Evolutionary conservation across 441 rosid genomes (phyloP), one percentile per base, ranked within the genome.

Genomic region (Adansonia gregorii): DNA sequence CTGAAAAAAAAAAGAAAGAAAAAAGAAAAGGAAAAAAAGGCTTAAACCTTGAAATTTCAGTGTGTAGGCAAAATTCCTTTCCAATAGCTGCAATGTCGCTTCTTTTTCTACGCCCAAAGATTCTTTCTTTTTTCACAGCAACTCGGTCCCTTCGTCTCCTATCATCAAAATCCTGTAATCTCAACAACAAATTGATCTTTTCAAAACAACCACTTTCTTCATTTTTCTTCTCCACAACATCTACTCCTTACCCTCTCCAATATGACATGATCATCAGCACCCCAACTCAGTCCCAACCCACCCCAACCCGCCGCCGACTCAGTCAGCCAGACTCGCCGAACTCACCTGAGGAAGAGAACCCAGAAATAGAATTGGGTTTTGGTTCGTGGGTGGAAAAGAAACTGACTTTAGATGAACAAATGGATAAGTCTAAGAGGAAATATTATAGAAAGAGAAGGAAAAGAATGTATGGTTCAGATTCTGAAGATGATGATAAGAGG

Each of bases 351-450:
- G 64, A 83, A 17, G 88, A 85, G 9, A 84, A 83, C 46, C 80
- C 79, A 19, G 87, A 65, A 48, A 52, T 73, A 7, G 90, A 89
- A 65, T 72, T 78, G 74, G 86, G 88, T 76, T 86, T 92, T 75
- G 98, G 88, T 72, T 85, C 92, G 2, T 95, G 99, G 98, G 95
- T 86, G 45, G 95, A 91, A n/a, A 78, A 87, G 39, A 95, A 91
- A 55, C 85, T 92, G 55, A 80, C 90, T 67, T 59, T 64, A 20
- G 94, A 90, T 68, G 76, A 70, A 55, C 88, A 79, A 74, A 88
- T 93, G 97, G 96, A 89, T 48, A 95, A 90, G 86, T 84, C 95
- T 20, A 94, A 88, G 93, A 89, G 95, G 82, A 95, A 95, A 78
- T 95, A 94, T 54, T 94, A 94, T 35, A 91, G 78, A 35, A 94